Conservation (phyloP, 225 moss, liverwort and hornwort genomes). For the Polytrichum formosum region DNA sequence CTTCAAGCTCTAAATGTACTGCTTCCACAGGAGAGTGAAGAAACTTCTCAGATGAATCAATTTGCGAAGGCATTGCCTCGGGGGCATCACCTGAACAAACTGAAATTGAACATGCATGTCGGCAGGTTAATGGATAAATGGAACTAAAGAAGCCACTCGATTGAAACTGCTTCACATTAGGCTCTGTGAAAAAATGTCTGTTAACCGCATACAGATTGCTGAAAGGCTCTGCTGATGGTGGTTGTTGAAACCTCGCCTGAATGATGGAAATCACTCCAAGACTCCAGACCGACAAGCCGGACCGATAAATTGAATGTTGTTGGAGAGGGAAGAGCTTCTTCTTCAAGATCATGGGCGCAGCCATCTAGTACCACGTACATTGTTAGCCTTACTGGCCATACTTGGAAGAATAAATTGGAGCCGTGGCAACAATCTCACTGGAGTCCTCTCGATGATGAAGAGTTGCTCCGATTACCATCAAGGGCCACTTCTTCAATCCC, state of each 20-base stretch:
- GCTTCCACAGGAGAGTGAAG: not conserved
- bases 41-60: not conserved
- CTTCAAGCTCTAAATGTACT: not conserved
- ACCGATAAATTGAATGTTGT: not conserved
- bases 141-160: not conserved
- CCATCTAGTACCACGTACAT: conserved; percentile 5
- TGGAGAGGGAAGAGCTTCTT: not conserved
- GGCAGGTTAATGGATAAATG: not conserved
- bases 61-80: not conserved
- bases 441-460: not conserved
- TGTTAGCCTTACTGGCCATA: conserved; percentile 8
- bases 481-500: not conserved
- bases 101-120: not conserved
- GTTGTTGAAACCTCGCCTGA: not conserved
- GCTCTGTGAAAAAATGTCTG: no score
- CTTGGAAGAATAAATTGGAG: not conserved
- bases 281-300: not conserved
- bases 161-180: no score
- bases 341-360: not conserved
- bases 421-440: not conserved
- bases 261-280: not conserved
- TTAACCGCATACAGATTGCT: not conserved
- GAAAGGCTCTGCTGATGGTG: not conserved
- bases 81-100: not conserved
- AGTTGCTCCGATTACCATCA: no score